Conservation (phyloP, 1,284 basidiomycete species). For the Ustanciosporium gigantosporum region DNA sequence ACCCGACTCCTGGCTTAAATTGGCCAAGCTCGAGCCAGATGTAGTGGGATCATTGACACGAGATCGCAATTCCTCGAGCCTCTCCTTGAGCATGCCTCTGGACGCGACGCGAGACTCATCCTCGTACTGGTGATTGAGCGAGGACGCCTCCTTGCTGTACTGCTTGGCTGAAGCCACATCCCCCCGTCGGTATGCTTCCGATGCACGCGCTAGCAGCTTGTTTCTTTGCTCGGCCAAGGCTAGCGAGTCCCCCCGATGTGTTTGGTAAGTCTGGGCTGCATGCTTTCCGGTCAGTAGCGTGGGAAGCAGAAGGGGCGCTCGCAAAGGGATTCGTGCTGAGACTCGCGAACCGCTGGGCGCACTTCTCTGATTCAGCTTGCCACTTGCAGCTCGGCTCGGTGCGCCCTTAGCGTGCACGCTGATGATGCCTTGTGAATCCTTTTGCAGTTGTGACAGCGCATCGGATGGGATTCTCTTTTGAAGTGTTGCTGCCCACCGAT, state of each 20-base stretch:
- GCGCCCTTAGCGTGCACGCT: constrained; percentile 24
- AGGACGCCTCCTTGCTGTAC: constrained; percentile 89
- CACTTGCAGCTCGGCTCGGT: constrained; percentile 1
- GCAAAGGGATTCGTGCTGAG: constrained; percentile 67
- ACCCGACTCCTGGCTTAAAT: constrained; percentile 75
- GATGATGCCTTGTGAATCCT: constrained; percentile 17
- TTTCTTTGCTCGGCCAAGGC: constrained; percentile 90
- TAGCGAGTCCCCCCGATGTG: constrained; percentile 80
- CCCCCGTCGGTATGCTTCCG: constrained; percentile 89
- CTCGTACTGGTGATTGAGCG: constrained; percentile 84
- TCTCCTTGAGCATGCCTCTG: constrained; percentile 78
- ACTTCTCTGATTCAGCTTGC: not conserved
- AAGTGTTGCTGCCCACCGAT: constrained; percentile 49
- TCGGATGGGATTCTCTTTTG: constrained; percentile 22
- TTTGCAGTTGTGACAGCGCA: constrained; percentile 15
- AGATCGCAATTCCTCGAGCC: constrained; percentile 71
- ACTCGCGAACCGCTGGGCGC: constrained; percentile 2
- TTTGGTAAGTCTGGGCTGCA: constrained; percentile 80
- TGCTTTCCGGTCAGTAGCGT: constrained; percentile 69
- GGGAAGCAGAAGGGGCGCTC: constrained; percentile 79
- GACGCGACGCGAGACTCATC: constrained; percentile 81
- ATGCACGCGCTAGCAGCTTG: constrained; percentile 89
- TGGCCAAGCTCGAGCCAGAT: constrained; percentile 53
- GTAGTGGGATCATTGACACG: constrained; percentile 67
- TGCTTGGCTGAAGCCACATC: constrained; percentile 92